Evolutionary conservation across 176 grass and related monocot species (phyloP).

Genomic region (Musa schizocarpa): DNA sequence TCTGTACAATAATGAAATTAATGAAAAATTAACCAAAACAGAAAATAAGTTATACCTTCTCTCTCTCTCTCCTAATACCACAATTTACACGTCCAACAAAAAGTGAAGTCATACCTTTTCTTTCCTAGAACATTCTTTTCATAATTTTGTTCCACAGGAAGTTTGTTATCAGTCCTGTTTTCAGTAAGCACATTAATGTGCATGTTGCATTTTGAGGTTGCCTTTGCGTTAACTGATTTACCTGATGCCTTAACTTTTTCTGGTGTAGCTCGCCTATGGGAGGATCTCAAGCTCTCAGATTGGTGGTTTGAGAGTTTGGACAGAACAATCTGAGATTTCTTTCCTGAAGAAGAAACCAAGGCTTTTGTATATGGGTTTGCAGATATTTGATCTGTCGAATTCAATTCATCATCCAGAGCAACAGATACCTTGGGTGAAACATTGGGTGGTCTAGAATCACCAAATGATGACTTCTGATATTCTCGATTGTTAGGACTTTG

Average conservation of each 20-base stretch:
- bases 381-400: constrained; percentile 36
- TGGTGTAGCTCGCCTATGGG: constrained; percentile 23
- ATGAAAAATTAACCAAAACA: constrained; percentile 13
- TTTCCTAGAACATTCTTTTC: constrained; percentile 30
- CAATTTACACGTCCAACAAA: too few species aligned
- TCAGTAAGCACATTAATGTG: constrained; percentile 28
- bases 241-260: constrained; percentile 36
- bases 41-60: constrained; percentile 1
- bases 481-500: neutral
- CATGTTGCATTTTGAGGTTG: constrained; percentile 36
- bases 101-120: neutral
- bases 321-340: constrained; percentile 47
- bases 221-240: constrained; percentile 60
- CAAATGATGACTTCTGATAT: constrained; percentile 8
- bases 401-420: constrained; percentile 29
- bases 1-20: constrained; percentile 28
- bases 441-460: constrained; percentile 24
- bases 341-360: constrained; percentile 36
- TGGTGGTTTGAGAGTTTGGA: constrained; percentile 46
- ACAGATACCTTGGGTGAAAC: constrained; percentile 24
- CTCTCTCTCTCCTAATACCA: too few species aligned
- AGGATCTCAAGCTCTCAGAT: constrained; percentile 37
- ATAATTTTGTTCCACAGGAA: constrained; percentile 27
- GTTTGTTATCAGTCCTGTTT: constrained; percentile 32
- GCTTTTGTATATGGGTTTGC: constrained; percentile 32